phyloP scores from a whole-genome alignment of 2,329 filamentous ascomycete genomes.

The Penicillium vulpinum region DNA sequence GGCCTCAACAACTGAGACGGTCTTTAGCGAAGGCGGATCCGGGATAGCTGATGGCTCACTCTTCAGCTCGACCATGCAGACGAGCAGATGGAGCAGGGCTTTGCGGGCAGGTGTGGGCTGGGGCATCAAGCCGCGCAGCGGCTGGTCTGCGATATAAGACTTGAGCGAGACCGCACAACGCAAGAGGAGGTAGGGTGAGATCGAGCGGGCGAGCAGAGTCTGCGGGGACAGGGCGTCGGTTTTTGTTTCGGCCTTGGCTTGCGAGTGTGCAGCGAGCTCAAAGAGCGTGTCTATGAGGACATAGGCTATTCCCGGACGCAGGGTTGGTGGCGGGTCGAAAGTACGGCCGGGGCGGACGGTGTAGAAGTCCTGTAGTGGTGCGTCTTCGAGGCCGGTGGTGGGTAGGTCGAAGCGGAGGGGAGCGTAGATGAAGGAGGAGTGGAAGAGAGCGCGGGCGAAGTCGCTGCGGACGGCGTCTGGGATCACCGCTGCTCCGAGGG shows the following conservation, averaged over 20 bases:
- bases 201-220: conserved; percentile 68
- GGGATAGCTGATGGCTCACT: conserved; percentile 72
- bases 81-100: conserved; percentile 73
- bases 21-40: conserved; percentile 31
- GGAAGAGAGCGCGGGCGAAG: conserved; percentile 76
- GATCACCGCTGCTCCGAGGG: conserved; percentile 66
- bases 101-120: conserved; percentile 77
- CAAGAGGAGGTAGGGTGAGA: conserved; percentile 78
- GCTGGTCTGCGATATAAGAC: conserved; percentile 86
- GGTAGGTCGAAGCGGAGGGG: conserved; percentile 64
- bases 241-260: conserved; percentile 28
- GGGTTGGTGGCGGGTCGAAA: conserved; percentile 63
- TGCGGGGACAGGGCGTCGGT: conserved; percentile 27
- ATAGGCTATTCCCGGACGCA: conserved; percentile 72
- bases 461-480: conserved; percentile 65
- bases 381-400: conserved; percentile 41
- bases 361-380: conserved; percentile 63
- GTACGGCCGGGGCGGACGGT: conserved; percentile 70
- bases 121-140: conserved; percentile 83
- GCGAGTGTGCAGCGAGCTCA: conserved; percentile 60
- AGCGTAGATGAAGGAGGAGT: conserved; percentile 75
- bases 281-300: conserved; percentile 79
- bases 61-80: conserved; percentile 63
- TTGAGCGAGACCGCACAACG: conserved; percentile 79
- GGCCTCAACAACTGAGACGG: conserved; percentile 32